These are phyloP conservation scores for Salix caprea DNA, from an alignment of 345 rosid genomes.

Conservation along the genomic window DNA sequence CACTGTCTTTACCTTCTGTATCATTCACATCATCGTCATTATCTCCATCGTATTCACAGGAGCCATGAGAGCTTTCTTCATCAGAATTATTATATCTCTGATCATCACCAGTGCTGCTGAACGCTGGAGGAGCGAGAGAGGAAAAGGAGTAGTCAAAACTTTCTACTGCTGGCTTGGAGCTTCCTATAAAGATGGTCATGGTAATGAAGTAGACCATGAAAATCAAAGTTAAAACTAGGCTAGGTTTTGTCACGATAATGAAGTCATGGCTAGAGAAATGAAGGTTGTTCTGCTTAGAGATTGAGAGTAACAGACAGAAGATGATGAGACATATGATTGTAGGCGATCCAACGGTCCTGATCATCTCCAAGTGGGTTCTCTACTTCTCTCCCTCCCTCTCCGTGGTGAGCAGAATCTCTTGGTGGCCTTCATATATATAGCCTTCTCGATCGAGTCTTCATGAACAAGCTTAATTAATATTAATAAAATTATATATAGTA, in stretches of 20 bases:
- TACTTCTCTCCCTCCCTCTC: background rate
- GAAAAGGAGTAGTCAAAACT: slow-evolving; percentile 5
- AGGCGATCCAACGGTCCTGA: background rate
- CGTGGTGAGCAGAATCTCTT: background rate
- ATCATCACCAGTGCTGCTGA: background rate
- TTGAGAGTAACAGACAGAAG: background rate
- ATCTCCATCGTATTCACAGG: slow-evolving; percentile 10
- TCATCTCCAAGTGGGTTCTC: background rate
- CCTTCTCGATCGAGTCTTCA: background rate
- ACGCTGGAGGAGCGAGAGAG: background rate
- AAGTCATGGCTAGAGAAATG: slow-evolving; percentile 14
- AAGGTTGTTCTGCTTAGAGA: slow-evolving; percentile 4
- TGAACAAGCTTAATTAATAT: too few relatives aligned
- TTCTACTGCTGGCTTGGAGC: slow-evolving; percentile 2
- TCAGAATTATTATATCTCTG: background rate
- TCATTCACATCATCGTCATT: slow-evolving; percentile 9
- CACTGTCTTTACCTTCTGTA: background rate
- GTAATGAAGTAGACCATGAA: slow-evolving; percentile 16
- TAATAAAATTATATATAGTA: background rate
- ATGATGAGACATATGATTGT: background rate
- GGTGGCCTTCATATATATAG: background rate
- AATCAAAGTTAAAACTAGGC: slow-evolving; percentile 12
- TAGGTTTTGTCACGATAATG: slow-evolving; percentile 15
- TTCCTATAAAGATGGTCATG: slow-evolving; percentile 13
- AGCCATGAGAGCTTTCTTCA: background rate